Conservation (phyloP, 2,329 filamentous ascomycete genomes). For the Fusarium marasasianum region DNA sequence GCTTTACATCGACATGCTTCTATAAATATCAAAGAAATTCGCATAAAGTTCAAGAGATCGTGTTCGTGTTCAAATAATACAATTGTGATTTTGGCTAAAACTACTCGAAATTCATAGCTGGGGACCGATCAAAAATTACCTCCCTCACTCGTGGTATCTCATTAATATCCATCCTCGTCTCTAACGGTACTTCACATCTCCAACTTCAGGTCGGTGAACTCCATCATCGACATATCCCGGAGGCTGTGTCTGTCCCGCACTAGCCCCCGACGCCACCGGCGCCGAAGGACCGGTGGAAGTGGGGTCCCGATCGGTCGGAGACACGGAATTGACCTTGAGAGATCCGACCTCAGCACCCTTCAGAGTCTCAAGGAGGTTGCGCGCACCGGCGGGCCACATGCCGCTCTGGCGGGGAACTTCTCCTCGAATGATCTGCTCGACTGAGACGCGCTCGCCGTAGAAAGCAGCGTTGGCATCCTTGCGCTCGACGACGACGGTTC, state of each 20-base stretch:
- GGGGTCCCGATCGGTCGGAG: slow-evolving; percentile 3
- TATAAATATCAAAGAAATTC: too few species aligned
- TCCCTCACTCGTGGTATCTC: slow-evolving; percentile 31
- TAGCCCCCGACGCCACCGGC: slow-evolving; percentile 13
- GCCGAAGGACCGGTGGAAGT: slow-evolving; percentile 11
- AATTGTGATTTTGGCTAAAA: neutral
- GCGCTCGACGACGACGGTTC: slow-evolving; percentile 85
- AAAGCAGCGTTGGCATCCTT: slow-evolving; percentile 90
- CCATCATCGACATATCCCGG: slow-evolving; percentile 41
- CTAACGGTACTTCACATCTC: slow-evolving; percentile 41
- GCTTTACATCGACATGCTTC: neutral
- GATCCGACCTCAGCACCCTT: slow-evolving; percentile 47
- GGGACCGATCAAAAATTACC: neutral
- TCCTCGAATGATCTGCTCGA: slow-evolving; percentile 60
- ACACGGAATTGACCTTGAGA: slow-evolving; percentile 24
- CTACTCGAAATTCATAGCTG: neutral
- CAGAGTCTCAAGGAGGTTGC: slow-evolving; percentile 44
- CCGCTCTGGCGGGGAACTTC: slow-evolving; percentile 43
- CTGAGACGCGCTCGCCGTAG: slow-evolving; percentile 70
- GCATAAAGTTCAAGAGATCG: accelerated
- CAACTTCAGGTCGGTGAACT: slow-evolving; percentile 33
- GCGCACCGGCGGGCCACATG: slow-evolving; percentile 48
- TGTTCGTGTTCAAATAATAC: neutral
- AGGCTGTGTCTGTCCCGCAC: slow-evolving; percentile 19
- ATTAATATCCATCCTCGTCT: neutral